These are phyloP conservation scores for Kodamaea sagamina DNA, from an alignment of 805 yeast species.

Conservation along the genomic window DNA sequence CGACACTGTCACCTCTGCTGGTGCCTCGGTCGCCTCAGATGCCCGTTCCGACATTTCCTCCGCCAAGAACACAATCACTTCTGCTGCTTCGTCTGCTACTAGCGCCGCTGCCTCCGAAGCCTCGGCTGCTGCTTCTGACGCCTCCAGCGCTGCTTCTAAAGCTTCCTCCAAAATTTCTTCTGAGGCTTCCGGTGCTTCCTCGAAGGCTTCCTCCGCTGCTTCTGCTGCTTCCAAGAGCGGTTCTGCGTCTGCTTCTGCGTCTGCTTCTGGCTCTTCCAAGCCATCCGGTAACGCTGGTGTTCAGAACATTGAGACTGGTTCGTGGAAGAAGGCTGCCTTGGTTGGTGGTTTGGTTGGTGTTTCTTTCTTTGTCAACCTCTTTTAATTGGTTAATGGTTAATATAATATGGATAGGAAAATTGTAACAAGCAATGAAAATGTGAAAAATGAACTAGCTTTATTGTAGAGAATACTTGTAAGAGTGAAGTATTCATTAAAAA, in stretches of 20 bases:
- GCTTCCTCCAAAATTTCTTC: conserved; percentile 10
- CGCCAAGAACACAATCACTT: conserved; percentile 16
- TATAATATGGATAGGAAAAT: not conserved
- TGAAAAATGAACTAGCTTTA: no score
- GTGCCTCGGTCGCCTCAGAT: conserved; percentile 18
- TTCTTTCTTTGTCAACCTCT: conserved; percentile 33
- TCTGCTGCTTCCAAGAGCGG: conserved; percentile 9
- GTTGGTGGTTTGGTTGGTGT: conserved; percentile 39
- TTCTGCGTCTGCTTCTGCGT: conserved; percentile 14
- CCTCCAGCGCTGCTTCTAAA: conserved; percentile 12
- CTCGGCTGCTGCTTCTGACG: conserved; percentile 16
- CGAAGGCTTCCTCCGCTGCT: conserved; percentile 6
- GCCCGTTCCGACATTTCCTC: conserved; percentile 16
- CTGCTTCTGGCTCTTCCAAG: conserved; percentile 17
- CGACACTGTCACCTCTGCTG: conserved; percentile 16
- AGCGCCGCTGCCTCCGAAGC: conserved; percentile 16
- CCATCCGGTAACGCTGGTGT: conserved; percentile 19
- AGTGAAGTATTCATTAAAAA: no score
- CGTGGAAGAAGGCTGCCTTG: conserved; percentile 41
- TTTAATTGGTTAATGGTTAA: conserved; percentile 4
- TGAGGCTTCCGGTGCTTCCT: conserved; percentile 2
- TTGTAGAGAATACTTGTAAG: not conserved
- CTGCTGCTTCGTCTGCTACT: conserved; percentile 18
- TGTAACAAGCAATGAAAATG: no score
- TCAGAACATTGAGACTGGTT: conserved; percentile 20